Evolutionary conservation across 2,329 filamentous ascomycete species (phyloP).

Genomic region (Colletotrichum cuscutae): DNA sequence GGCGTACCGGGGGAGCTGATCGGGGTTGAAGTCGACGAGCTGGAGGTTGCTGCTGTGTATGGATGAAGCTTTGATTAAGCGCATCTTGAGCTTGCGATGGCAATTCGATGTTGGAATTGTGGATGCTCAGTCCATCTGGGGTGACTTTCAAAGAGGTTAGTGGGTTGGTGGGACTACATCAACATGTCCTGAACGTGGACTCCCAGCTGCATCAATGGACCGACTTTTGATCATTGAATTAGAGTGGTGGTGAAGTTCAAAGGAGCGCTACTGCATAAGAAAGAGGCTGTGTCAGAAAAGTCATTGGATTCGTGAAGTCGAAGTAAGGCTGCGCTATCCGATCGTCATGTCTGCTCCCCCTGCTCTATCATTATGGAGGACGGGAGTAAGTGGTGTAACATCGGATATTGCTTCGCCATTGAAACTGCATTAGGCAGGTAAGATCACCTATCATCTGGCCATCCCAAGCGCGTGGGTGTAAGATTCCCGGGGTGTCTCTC

Average conservation of each 20-base stretch:
- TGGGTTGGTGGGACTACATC: background rate
- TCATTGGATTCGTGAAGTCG: background rate
- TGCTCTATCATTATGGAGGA: background rate
- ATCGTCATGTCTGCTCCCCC: background rate
- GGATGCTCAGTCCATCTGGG: background rate
- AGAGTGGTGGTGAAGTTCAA: background rate
- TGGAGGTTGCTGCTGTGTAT: background rate
- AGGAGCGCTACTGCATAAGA: background rate
- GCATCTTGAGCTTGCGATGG: background rate
- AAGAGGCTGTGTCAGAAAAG: background rate
- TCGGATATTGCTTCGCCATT: background rate
- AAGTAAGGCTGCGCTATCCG: background rate
- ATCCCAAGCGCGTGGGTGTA: background rate
- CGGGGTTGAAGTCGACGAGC: background rate
- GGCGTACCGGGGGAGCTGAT: background rate
- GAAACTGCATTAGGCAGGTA: background rate
- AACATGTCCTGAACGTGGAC: background rate
- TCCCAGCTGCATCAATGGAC: background rate
- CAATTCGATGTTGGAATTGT: background rate
- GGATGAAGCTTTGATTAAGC: background rate
- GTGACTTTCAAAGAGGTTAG: background rate
- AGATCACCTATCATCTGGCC: background rate
- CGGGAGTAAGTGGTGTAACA: background rate
- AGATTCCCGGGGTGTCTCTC: background rate
- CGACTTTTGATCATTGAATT: background rate